Base-by-base conservation (phyloP, 1,139 yeast genomes). In the Pichia sp. region DNA sequence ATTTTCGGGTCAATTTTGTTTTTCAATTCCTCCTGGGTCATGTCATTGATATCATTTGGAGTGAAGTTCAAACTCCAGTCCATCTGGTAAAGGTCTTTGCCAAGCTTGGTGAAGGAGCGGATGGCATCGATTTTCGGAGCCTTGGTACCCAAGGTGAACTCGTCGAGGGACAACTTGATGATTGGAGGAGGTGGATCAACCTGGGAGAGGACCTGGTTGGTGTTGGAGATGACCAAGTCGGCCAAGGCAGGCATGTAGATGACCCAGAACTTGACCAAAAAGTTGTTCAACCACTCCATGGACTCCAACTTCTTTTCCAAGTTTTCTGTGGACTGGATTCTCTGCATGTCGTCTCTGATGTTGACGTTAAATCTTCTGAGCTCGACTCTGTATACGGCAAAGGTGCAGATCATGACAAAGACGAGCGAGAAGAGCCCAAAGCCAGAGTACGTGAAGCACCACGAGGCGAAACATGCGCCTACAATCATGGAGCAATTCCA, bases 201-300 rank as follows among this genome's bases (percentile, higher is more conserved):
- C 64, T 81, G 90, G 54, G 82, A 80, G 67, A 87, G 72, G 31
- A 79, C 75, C 45, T 81, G 83, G 63, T 85, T 86, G 16, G 89
- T 85, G 64, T 79, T 81, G 52, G 77, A 79, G 71, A 82, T 77
- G 32, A 87, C 93, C 68, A 81, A 83, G 63, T 85, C 88, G 13
- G 90, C 84, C 54, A 87, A 74, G 0, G 88, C 89, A 45, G 93
- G 93, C 95, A 87, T 87, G 64, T 87, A 87, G 59, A 87, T 85
- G 55, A 85, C 87, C 95, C 95, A 87, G 65, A 87, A 86, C 68
- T 87, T 87, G 50, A 84, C 84, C 68, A 87, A 70, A 64, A 87
- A 86, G 26, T 84, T 80, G 65, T 87, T 87, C 64, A 87, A 70
- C 95, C 95, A 87, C 60, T 83, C 82, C 82, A 87, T 85, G 8